Evolutionary conservation across 2,329 filamentous ascomycete genomes (phyloP).

Genomic region (Cucurbitaria berberidis): DNA sequence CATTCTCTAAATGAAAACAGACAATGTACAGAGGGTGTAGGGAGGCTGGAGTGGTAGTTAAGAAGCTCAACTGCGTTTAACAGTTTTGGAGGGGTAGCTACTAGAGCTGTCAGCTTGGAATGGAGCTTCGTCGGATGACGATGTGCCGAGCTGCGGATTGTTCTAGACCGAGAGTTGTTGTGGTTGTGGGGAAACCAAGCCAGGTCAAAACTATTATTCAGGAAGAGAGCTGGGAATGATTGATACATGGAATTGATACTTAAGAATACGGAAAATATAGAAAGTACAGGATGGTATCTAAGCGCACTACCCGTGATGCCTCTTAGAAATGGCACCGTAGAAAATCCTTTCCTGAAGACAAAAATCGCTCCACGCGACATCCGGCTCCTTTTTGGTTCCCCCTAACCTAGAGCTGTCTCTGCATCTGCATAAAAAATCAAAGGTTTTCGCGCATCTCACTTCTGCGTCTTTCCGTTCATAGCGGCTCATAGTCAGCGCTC

Average conservation of each 20-base stretch:
- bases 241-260: background rate
- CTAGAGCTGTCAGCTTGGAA: background rate
- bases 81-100: background rate
- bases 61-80: background rate
- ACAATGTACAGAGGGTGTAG: too few relatives aligned
- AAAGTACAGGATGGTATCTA: background rate
- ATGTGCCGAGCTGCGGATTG: background rate
- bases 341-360: background rate
- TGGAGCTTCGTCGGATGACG: background rate
- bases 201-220: background rate
- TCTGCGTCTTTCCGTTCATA: constrained; percentile 8
- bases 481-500: constrained; percentile 29
- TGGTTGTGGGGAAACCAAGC: background rate
- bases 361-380: background rate
- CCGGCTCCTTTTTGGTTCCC: background rate
- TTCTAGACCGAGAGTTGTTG: background rate
- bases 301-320: background rate
- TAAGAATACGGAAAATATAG: background rate
- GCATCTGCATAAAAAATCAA: background rate
- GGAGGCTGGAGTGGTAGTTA: too few relatives aligned
- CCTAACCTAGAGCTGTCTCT: background rate
- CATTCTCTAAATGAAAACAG: background rate
- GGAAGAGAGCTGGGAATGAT: background rate
- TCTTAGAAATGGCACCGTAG: background rate
- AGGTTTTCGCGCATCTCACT: background rate